Base-by-base conservation (phyloP, 306 rosid species). In the Vigna mungo region DNA sequence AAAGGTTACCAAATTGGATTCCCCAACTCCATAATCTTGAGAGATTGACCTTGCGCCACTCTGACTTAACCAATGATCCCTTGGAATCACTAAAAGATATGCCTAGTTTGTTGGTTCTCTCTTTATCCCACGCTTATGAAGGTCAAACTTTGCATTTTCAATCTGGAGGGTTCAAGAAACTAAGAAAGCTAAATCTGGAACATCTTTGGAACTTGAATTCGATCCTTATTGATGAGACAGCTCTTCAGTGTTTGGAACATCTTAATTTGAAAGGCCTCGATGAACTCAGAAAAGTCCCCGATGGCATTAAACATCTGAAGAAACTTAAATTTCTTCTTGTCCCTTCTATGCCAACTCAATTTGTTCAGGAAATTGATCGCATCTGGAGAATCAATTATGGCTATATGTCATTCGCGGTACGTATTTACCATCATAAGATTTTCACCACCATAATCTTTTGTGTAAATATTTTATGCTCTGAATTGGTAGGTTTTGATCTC, bases 21-120 rank as follows among this genome's bases (percentile, higher is more conserved):
- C 25, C 10, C 5, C 0, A 2, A 2, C 72, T 79, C 46, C 14
- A 25, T 2, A 7, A 25, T 51, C 58, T 79, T 12, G 66, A 23
- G 46, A 30, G 4, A n/a, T n/a, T 79, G 72, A 6, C 0, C 0
- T 60, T 78, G 34, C 0, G 0, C 0, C 0, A 0, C 1, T 48
- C 71, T 16, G 0, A 0, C 17, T 60, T 59, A 36, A 21, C 20
- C 20, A 1, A 27, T 18, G 64, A 78, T 69, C 44, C 64, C 4
- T 0, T 78, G 3, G 0, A 47, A 34, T 23, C 53, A 21, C 7
- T 79, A 2, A 6, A 48, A 61, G 1, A 25, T 15, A 2, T 70
- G 20, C 23, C 36, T 6, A 6, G 11, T 32, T 59, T 78, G 64
- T 8, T 21, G 55, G 0, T 1, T 2, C 71, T 78, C 51, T 0